A percentile compares a stretch with the other conserved stretches of the same genome.
These are phyloP conservation scores for Citrullus mucosospermus DNA, from an alignment of 306 rosid species.

Conservation along the genomic window DNA sequence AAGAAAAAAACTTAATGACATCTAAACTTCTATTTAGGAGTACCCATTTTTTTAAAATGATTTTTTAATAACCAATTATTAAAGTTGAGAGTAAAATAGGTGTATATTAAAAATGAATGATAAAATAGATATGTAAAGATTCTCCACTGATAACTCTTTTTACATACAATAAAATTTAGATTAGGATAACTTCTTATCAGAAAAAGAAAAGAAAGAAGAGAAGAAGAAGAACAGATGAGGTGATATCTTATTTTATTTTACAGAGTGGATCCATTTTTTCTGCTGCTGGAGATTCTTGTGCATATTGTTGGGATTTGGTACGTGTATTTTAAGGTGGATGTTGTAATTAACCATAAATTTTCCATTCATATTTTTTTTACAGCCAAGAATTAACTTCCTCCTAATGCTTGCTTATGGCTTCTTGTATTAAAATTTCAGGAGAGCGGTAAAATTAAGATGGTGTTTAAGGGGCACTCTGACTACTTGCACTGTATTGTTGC, in stretches of 20 bases:
- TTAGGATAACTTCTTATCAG: background rate
- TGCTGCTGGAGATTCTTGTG: slow-evolving; percentile 90
- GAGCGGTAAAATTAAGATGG: slow-evolving; percentile 59
- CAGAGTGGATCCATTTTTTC: slow-evolving; percentile 76
- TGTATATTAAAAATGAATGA: too few relatives aligned
- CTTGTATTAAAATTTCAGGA: slow-evolving; percentile 32
- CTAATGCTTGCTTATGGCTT: background rate
- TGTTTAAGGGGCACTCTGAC: slow-evolving; percentile 75
- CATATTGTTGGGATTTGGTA: slow-evolving; percentile 99
- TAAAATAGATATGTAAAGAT: too few relatives aligned
- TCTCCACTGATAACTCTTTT: too few relatives aligned
- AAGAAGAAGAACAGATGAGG: background rate
- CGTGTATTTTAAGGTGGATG: slow-evolving; percentile 44
- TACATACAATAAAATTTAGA: background rate
- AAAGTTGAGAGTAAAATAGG: too few relatives aligned
- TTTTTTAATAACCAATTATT: too few relatives aligned
- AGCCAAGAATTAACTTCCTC: background rate
- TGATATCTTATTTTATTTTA: slow-evolving; percentile 13
- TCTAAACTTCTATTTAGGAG: too few relatives aligned
- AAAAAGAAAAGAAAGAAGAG: background rate
- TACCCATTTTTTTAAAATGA: too few relatives aligned
- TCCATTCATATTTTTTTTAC: background rate
- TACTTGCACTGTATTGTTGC: slow-evolving; percentile 83
- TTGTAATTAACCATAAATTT: background rate
- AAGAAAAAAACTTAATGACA: too few relatives aligned